Evolutionary conservation across 2,329 filamentous ascomycete genomes (phyloP), one percentile per base, ranked within the genome.

Genomic region (Paraphaeosphaeria minitans): DNA sequence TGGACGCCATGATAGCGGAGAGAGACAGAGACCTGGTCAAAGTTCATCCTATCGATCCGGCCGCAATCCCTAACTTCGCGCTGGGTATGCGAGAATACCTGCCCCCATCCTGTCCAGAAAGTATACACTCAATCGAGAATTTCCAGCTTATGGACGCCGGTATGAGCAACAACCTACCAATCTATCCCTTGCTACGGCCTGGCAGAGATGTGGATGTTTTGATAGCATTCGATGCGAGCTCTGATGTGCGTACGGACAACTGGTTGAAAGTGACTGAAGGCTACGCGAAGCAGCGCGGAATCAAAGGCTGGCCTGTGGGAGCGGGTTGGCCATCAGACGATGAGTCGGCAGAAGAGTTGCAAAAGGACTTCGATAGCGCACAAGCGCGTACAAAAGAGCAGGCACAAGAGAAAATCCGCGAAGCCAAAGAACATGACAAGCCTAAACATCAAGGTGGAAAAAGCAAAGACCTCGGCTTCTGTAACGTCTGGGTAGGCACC

Each of bases 101-200:
- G 7, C 90, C 92, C 0, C 78, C 85, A 0, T 91, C 91, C 0
- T 90, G 89, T n/a, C 93, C 95, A 0, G 85, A 89, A 33, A 92
- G 87, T 58, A 86, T 97, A 41, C 88, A 91, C 68, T 81, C 86
- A 19, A 84, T 83, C 14, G 83, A 88, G 46, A 89, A 96, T 73
- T 73, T 83, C 39, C 78, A 82, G 56, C 76, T 83, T 16, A 98
- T 97, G 93, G 95, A 99, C 75, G 93, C 95, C 1, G 95, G 95
- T 52, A 99, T 99, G 95, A 96, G 91, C 64, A 98, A 99, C 75
- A 99, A 99, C 71, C 82, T 99, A 9, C 95, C 95, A 1, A 93
- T 98, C 43, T 99, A 99, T 74, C 95, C 95, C 0, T 84, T 98
- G 3, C 87, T 99, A 19, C 88, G 95, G 12, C 92, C 92, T 0